phyloP scores from a whole-genome alignment of 2,329 filamentous ascomycete species.

The Aquanectria penicillioides region DNA sequence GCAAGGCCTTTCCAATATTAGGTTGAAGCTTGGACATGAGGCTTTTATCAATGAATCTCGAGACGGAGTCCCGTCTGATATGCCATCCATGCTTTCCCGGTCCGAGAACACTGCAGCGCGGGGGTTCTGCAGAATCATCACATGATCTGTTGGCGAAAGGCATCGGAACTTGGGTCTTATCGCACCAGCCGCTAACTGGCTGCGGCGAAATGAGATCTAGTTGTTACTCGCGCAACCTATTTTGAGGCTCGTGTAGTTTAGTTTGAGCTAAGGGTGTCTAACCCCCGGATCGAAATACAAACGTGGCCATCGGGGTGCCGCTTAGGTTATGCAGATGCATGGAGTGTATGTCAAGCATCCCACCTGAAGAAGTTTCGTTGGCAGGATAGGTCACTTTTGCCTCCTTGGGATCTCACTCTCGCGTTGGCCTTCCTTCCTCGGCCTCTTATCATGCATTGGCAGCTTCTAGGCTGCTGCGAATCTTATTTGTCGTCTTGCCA shows the following conservation, averaged over 20 bases:
- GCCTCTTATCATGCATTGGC: conserved; percentile 14
- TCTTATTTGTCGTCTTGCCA: conserved; percentile 8
- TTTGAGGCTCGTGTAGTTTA: conserved; percentile 6
- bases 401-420: conserved; percentile 7
- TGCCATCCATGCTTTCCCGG: conserved; percentile 11
- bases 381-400: conserved; percentile 14
- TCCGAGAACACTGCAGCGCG: conserved; percentile 21
- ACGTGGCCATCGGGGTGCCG: conserved; percentile 8
- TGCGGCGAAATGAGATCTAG: conserved; percentile 5
- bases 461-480: conserved; percentile 22
- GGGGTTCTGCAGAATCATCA: conserved; percentile 23
- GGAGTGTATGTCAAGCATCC: conserved; percentile 19
- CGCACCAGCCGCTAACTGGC: conserved; percentile 4
- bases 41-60: conserved; percentile 31
- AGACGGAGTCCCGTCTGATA: conserved; percentile 15
- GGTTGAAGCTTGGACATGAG: conserved; percentile 28
- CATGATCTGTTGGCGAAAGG: conserved; percentile 8
- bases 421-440: conserved; percentile 11
- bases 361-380: conserved; percentile 7
- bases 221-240: not conserved
- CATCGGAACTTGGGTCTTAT: conserved; percentile 15
- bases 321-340: conserved; percentile 27
- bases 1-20: conserved; percentile 23
- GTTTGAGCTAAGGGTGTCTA: not conserved
- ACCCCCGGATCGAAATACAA: not conserved